A percentile compares a stretch with the other conserved stretches of the same genome.
Evolutionary conservation across 2,329 filamentous ascomycete genomes (phyloP).

Genomic region (Xylariaceae sp.): DNA sequence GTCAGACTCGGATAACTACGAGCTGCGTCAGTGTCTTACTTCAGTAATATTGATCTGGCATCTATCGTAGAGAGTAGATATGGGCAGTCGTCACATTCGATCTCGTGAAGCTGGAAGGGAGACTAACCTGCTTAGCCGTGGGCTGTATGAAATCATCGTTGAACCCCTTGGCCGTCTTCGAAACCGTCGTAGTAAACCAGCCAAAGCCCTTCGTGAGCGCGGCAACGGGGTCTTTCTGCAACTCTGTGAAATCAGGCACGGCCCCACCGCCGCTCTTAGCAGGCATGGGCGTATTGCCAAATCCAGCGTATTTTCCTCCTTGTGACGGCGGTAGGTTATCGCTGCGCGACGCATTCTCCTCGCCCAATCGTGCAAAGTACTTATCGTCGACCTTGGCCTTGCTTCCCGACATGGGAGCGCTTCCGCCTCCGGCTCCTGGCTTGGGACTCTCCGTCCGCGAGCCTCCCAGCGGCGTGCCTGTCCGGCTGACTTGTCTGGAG

Average conservation of each 20-base stretch:
- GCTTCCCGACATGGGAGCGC: slow-evolving; percentile 27
- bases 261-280: slow-evolving; percentile 38
- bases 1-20: slow-evolving; percentile 75
- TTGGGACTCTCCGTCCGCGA: slow-evolving; percentile 37
- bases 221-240: slow-evolving; percentile 85
- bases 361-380: slow-evolving; percentile 83
- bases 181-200: slow-evolving; percentile 85
- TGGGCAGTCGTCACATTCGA: no score
- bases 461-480: slow-evolving; percentile 34
- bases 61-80: no score
- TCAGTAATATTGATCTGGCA: background rate
- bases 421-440: slow-evolving; percentile 3
- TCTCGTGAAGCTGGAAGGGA: background rate
- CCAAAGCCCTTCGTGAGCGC: slow-evolving; percentile 90
- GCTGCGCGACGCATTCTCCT: slow-evolving; percentile 72
- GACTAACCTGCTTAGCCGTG: slow-evolving; percentile 75
- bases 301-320: slow-evolving; percentile 88
- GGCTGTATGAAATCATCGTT: slow-evolving; percentile 92
- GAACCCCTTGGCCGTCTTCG: slow-evolving; percentile 85
- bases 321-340: slow-evolving; percentile 78
- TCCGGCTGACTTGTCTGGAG: slow-evolving; percentile 30
- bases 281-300: slow-evolving; percentile 71
- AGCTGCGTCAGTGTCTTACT: background rate
- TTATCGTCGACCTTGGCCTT: slow-evolving; percentile 71
- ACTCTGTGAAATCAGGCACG: slow-evolving; percentile 73